Conservation (phyloP, 345 rosid genomes). For the Mercurialis annua region DNA sequence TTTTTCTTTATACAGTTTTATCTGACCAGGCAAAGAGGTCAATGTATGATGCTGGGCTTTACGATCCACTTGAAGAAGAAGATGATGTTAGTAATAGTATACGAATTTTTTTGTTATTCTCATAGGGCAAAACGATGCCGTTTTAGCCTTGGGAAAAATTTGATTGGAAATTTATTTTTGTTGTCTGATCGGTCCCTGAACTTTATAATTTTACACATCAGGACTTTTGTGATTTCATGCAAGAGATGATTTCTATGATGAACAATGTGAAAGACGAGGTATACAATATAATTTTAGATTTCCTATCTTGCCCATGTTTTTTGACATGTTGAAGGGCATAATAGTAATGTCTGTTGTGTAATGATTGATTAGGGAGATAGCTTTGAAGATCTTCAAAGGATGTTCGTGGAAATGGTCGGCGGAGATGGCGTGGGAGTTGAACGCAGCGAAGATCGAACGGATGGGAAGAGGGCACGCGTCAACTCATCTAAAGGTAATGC, state of each 20-base stretch:
- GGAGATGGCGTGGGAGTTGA: conserved; percentile 45
- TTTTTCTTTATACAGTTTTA: conserved; percentile 38
- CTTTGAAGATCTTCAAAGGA: conserved; percentile 83
- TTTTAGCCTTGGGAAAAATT: background rate
- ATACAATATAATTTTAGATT: background rate
- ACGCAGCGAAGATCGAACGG: conserved; percentile 23
- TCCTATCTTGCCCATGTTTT: background rate
- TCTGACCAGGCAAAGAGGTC: conserved; percentile 63
- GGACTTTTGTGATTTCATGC: conserved; percentile 84
- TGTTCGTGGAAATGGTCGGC: conserved; percentile 76
- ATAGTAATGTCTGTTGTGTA: background rate
- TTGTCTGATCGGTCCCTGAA: background rate
- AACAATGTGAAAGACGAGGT: conserved; percentile 80
- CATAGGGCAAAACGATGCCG: conserved; percentile 5
- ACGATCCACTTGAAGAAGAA: conserved; percentile 67
- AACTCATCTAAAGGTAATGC: conserved; percentile 32
- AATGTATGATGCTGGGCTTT: conserved; percentile 77
- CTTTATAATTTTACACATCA: conserved; percentile 25
- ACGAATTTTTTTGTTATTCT: background rate
- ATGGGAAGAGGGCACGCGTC: conserved; percentile 45
- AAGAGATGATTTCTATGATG: conserved; percentile 94
- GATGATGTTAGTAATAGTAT: conserved; percentile 53
- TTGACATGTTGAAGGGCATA: background rate
- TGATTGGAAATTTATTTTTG: no score
- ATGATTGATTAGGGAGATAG: conserved; percentile 55